A percentile compares a stretch with the other conserved stretches of the same genome.
phyloP scores from a whole-genome alignment of 192 early-diverging fungal genomes.

The Diversispora eburnea region DNA sequence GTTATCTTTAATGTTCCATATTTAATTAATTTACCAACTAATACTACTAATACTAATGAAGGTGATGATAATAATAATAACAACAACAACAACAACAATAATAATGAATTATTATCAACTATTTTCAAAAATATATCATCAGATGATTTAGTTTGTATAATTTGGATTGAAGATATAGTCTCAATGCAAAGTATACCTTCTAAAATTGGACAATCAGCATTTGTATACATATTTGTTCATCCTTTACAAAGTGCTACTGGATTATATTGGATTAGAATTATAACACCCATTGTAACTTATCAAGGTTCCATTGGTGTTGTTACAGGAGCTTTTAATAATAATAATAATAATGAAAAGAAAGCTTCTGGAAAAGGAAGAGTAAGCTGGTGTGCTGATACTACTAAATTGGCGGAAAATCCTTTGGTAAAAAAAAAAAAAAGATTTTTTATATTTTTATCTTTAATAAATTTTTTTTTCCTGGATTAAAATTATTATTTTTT shows the following conservation, averaged over 20 bases:
- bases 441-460: background rate
- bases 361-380: slow-evolving; percentile 14
- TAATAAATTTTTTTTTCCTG: background rate
- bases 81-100: too few species aligned
- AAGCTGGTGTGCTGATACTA: slow-evolving; percentile 32
- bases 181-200: slow-evolving; percentile 42
- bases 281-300: slow-evolving; percentile 35
- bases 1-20: slow-evolving; percentile 73
- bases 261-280: slow-evolving; percentile 66
- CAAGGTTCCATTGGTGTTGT: background rate
- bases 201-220: slow-evolving; percentile 34
- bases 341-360: slow-evolving; percentile 4
- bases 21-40: slow-evolving; percentile 37
- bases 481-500: background rate
- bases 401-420: slow-evolving; percentile 44
- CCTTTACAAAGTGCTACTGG: slow-evolving; percentile 58
- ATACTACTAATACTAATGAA: slow-evolving; percentile 26
- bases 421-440: slow-evolving; percentile 42
- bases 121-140: slow-evolving; percentile 40
- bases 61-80: too few species aligned
- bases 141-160: slow-evolving; percentile 65
- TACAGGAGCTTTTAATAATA: background rate
- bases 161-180: slow-evolving; percentile 71
- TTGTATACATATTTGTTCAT: slow-evolving; percentile 66
- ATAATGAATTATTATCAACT: slow-evolving; percentile 35